These are phyloP conservation scores for Leccinum variicolor DNA, from an alignment of 768 basidiomycete species.

Conservation along the genomic window DNA sequence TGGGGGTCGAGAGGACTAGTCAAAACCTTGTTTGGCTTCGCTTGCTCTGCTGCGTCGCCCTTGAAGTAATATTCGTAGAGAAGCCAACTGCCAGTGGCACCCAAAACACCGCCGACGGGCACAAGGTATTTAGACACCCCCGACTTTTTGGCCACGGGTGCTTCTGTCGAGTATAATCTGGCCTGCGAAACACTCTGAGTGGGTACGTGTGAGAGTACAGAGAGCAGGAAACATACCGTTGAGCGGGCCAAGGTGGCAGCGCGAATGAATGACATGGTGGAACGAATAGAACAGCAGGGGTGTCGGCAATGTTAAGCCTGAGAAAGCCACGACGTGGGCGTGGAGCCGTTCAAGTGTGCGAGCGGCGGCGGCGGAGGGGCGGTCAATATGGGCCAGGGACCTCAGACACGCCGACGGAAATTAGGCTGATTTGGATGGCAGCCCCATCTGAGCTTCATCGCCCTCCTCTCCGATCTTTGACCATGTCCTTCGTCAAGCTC, in stretches of 20 bases:
- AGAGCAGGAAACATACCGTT: constrained; percentile 28
- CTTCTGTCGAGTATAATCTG: constrained; percentile 47
- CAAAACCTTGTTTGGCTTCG: constrained; percentile 39
- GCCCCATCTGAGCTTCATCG: constrained; percentile 6
- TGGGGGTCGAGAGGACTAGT: constrained; percentile 74
- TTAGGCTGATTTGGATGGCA: constrained; percentile 7
- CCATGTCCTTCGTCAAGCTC: constrained; percentile 95
- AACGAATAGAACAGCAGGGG: background rate
- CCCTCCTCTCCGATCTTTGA: constrained; percentile 1
- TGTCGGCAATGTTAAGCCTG: constrained; percentile 7
- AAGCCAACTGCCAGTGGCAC: constrained; percentile 41
- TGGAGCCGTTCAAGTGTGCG: background rate
- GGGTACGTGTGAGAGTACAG: background rate
- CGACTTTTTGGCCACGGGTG: constrained; percentile 43
- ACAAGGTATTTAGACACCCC: constrained; percentile 47
- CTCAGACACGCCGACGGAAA: constrained; percentile 21
- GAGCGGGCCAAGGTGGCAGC: constrained; percentile 40
- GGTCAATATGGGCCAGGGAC: constrained; percentile 7
- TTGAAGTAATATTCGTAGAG: constrained; percentile 50
- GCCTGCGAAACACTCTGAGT: constrained; percentile 20
- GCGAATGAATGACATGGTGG: constrained; percentile 44
- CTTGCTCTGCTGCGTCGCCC: constrained; percentile 24
- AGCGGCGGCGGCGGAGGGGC: background rate
- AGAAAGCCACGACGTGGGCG: constrained; percentile 2
- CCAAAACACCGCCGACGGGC: constrained; percentile 30